Conservation (phyloP, 2,329 filamentous ascomycete species). For the Colletotrichum truncatum region DNA sequence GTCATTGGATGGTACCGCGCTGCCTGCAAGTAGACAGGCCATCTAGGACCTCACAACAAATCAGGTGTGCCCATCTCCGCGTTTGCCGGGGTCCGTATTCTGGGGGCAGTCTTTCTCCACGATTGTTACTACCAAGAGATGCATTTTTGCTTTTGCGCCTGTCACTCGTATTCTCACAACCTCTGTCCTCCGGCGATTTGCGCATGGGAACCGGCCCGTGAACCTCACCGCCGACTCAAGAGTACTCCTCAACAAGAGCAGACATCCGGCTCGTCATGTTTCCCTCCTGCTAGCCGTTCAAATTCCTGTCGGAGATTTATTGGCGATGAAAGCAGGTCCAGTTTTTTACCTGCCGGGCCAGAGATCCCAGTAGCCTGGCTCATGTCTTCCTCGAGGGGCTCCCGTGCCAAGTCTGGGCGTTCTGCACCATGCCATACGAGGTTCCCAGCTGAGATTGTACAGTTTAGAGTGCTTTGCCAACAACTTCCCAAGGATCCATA, state of each 20-base stretch:
- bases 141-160: constrained; percentile 1
- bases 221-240: constrained; percentile 17
- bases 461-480: background rate
- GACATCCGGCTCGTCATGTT: background rate
- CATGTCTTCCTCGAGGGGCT: background rate
- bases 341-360: background rate
- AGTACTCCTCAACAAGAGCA: background rate
- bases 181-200: background rate
- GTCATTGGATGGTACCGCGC: background rate
- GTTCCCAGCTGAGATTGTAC: background rate
- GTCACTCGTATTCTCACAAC: constrained; percentile 3
- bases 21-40: background rate
- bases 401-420: background rate
- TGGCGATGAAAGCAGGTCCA: background rate
- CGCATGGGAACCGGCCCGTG: background rate
- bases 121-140: background rate
- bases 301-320: background rate
- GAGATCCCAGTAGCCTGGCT: background rate
- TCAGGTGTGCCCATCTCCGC: background rate
- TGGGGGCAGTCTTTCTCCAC: background rate
- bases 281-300: background rate
- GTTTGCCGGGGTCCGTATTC: background rate
- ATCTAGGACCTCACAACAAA: background rate
- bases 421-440: background rate
- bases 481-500: background rate